Conservation (phyloP, 768 basidiomycete genomes). For the Suillus occidentalis region DNA sequence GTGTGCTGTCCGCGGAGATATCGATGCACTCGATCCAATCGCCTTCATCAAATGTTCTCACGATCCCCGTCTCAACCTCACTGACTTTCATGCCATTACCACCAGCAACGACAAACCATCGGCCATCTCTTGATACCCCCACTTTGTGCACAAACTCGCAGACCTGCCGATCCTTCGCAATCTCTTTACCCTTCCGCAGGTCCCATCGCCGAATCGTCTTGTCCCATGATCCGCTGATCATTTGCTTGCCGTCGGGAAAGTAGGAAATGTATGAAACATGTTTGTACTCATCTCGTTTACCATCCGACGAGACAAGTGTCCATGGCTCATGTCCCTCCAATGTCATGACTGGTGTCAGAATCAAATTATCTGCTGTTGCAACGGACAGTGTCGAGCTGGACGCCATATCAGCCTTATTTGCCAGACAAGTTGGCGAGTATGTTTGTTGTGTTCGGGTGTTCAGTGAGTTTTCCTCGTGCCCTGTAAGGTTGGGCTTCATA, state of each 20-base stretch:
- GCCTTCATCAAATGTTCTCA: not conserved
- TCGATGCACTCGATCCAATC: not conserved
- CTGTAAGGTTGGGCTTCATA: not conserved
- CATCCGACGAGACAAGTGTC: not conserved
- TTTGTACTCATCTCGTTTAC: not conserved
- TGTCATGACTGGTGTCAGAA: not conserved
- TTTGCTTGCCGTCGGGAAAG: not conserved
- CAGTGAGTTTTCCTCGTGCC: not conserved
- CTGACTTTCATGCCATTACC: not conserved
- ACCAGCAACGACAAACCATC: not conserved
- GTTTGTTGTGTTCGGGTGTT: not conserved
- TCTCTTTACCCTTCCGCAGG: not conserved
- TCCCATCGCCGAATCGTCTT: not conserved
- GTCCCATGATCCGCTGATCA: not conserved
- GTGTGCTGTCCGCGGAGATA: not conserved
- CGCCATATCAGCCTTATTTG: not conserved
- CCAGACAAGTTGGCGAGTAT: not conserved
- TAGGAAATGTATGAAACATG: not conserved
- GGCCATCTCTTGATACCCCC: not conserved
- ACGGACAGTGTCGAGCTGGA: not conserved
- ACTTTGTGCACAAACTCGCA: rapidly evolving
- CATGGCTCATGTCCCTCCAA: not conserved
- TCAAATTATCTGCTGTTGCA: not conserved
- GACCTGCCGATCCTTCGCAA: not conserved
- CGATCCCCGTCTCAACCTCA: not conserved